Base-by-base conservation (phyloP, 163 green algal genomes). In the Scenedesmus sp. region DNA sequence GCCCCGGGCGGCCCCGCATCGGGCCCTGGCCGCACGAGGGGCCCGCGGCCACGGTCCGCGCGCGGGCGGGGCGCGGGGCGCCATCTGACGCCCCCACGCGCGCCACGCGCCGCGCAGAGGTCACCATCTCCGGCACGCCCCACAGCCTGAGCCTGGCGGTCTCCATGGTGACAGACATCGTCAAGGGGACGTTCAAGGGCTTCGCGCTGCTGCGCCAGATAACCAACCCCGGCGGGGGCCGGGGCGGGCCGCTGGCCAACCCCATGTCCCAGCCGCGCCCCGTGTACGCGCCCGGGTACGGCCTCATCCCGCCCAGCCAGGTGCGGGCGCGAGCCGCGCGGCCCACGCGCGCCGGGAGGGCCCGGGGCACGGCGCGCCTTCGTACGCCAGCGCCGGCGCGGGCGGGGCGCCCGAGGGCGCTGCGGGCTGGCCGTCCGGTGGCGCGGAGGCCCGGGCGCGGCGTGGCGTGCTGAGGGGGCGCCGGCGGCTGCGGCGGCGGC, bases 171-270 rank as follows among this genome's bases (percentile, higher is more conserved):
- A 66, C 79, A 20, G 89, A 92, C 60, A 91, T 93, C 60, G 82
- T 89, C 20, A 88, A 89, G 31, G 86, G 88, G 15, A 91, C 76
- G 4, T 92, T 92, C 72, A 92, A 92, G 67, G 89, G 89, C 28
- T 92, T 92, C 65, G 89, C 87, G 1, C 75, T 93, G 57, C 75
- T 93, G 39, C 70, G 88, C 5, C 88, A 93, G 70, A 70, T 88
- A 14, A 85, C 82, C 28, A 77, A 77, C 42, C 57, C 75, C 24
- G 56, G 75, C 20, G 63, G 74, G 15, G 34, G 50, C 3, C 26
- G 50, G 9, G 39, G 44, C 22, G 51, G 51, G 34, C 56, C 64
- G 2, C 31, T 63, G 28, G 53, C 51, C 26, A 71, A 71, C 24
- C 75, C 56, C 22, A 83, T 83, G 56, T 42, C 64, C n/a, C 63